Base-by-base conservation (phyloP, 1,284 basidiomycete species). In the Cryptococcus sp. region DNA sequence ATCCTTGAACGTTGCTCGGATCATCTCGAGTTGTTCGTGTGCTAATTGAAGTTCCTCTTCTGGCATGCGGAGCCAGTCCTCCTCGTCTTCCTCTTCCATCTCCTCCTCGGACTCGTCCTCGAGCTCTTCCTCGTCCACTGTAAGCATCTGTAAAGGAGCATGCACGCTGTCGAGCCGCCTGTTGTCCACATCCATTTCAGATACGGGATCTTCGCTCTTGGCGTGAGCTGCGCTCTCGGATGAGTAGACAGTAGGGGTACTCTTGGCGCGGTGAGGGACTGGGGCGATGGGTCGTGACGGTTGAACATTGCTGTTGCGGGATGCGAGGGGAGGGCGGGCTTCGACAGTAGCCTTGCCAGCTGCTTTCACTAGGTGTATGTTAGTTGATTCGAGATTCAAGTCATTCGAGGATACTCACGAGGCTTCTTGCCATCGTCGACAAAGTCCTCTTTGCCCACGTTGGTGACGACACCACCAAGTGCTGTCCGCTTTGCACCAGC, bases 11-110 rank as follows among this genome's bases (percentile, higher is more conserved):
- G 62, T 74, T 62, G 59, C 64, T 59, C 70, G 68, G 47, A 82
- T 69, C 48, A 70, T 63, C 23, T 69, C 64, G 34, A 81, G 63
- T 54, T 77, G 62, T 34, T 68, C 60, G 40, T 70, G 61, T 26
- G 68, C 73, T 23, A 63, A 53, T n/a, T 59, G 26, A 40, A 66
- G 67, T 25, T 78, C 75, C 46, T 78, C 75, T 22, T 68, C 64
- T n/a, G 68, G 53, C 78, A 91, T 89, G 43, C 80, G 81, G 51
- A 86, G 83, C 67, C 87, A 87, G 65, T 95, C 82, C 17, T 84
- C 82, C 17, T 87, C 81, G 45, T 80, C 77, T 17, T 80, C 81
- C 37, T 83, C 81, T 54, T 81, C 74, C 51, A 73, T 70, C 46
- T 72, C 72, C 17, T 69, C 68, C 19, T 63, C 64, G 22, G 52